Evolutionary conservation across 352 stramenopile species (phyloP), one percentile per base, ranked within the genome.

Genomic region (Globisporangium iwayamae): DNA sequence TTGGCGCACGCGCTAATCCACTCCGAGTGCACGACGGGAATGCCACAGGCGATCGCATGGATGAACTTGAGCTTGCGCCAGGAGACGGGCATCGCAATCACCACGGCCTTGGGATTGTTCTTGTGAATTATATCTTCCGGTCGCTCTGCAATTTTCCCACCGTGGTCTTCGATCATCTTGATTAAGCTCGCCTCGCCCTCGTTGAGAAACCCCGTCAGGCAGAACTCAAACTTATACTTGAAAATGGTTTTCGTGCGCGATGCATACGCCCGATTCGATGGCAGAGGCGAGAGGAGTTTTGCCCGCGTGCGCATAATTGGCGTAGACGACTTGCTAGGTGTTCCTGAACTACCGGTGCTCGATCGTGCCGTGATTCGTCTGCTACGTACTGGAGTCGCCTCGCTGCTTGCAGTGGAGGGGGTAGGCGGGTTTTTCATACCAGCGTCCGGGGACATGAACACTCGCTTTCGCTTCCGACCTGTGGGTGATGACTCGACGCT

Each of bases 21-120:
- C 48, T 93, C 86, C 0, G 86, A 81, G 67, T 94, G 86, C 18
- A 94, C 71, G 3, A 94, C 81, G 14, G 86, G 82, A 18, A 94
- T 90, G n/a, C 83, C 82, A 62, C 77, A 90, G n/a, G 81, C 81
- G 56, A 94, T 55, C 6, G 86, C 86, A 62, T 85, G 79, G 71
- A 91, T 85, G 66, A 91, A 91, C 73, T 94, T 94, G 43, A 80
- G 75, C 30, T 91, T 91, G 18, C 86, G 78, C 79, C 82, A 93
- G 7, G 83, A 84, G 18, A 89, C 73, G 3, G 83, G 76, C 0
- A 82, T 94, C 11, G 83, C 81, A 20, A 94, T 90, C 30, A 93
- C 80, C 7, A 91, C 78, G 0, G 75, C 79, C 58, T 90, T 90
- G 0, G 47, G 16, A 46, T 83, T 88, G 25, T 63, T 69, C 45